Base-by-base conservation (phyloP, 306 rosid species). In the Quercus wislizeni region DNA sequence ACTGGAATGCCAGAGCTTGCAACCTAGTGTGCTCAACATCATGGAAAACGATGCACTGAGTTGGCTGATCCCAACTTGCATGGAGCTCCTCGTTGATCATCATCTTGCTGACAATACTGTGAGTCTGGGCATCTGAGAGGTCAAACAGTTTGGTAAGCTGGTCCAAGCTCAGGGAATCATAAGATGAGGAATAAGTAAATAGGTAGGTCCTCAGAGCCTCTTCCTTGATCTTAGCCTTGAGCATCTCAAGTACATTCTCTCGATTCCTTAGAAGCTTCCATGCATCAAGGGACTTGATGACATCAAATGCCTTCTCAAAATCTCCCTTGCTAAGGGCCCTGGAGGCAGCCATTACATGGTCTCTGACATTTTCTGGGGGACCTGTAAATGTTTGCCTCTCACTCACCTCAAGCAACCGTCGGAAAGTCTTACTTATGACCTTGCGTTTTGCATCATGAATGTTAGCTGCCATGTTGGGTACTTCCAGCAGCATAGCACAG, bases 401-500 rank as follows among this genome's bases (percentile, higher is more conserved):
- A 13, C 97, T 96, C 35, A 82, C 79, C 83, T 96, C 99, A 56
- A 90, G 96, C 85, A 90, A 73, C 49, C 98, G 90, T 33, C 91
- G 86, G 85, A 93, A 93, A 43, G 67, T 91, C 88, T 92, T 96
- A 59, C 97, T 93, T 15, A 96, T 93, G 78, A 96, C 82, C 79
- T 83, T 86, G 71, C 86, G 94, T 83, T 92, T 93, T 0, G 97
- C 86, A 80, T 96, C 99, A 63, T 90, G 92, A 82, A 79, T 63
- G 80, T 90, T 93, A 61, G 97, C 93, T 10, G 98, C 99, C 89
- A 91, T 87, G 80, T 93, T 93, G 57, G 99, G 99, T 65, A 96
- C 98, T 87, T 96, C 99, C 58, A 96, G 90, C 82, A 96, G 89
- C 98, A 96, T 96, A 46, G 98, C 97, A 80, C 97, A 87, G 78